Percentiles rank a stretch among this genome's conserved stretches.
phyloP scores from a whole-genome alignment of 2,329 filamentous ascomycete genomes.

The Penicillium sclerotiorum region DNA sequence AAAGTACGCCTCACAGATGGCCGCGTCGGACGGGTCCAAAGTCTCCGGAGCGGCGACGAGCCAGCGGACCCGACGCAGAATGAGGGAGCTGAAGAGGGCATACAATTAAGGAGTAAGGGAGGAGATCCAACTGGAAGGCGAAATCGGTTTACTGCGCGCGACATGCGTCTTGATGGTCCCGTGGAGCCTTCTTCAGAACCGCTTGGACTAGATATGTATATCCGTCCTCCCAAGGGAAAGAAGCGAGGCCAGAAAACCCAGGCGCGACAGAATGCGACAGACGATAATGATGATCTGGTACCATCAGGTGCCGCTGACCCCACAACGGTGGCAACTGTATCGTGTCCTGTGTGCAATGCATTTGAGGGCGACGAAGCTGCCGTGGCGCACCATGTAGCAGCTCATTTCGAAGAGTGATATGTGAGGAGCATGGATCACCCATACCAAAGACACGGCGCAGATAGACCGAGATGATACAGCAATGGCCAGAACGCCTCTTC shows the following conservation, averaged over 20 bases:
- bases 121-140: conserved; percentile 4
- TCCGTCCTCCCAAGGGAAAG: conserved; percentile 11
- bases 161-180: conserved; percentile 10
- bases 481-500: no score
- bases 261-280: background rate
- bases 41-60: conserved; percentile 8
- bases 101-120: conserved; percentile 11
- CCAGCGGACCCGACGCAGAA: background rate
- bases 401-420: conserved; percentile 19
- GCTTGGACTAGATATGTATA: conserved; percentile 15
- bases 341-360: conserved; percentile 23
- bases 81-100: background rate
- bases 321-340: background rate
- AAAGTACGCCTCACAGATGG: conserved; percentile 75
- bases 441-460: no score
- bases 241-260: conserved; percentile 8
- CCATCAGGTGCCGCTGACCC: background rate
- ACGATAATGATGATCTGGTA: background rate
- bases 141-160: conserved; percentile 4
- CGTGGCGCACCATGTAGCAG: conserved; percentile 27
- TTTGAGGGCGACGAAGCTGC: conserved; percentile 28
- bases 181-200: conserved; percentile 13
- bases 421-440: no score
- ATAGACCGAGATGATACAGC: no score
- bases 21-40: conserved; percentile 72